These are phyloP conservation scores for Gnomoniopsis sp. DNA, from an alignment of 2,329 filamentous ascomycete genomes.

Conservation along the genomic window DNA sequence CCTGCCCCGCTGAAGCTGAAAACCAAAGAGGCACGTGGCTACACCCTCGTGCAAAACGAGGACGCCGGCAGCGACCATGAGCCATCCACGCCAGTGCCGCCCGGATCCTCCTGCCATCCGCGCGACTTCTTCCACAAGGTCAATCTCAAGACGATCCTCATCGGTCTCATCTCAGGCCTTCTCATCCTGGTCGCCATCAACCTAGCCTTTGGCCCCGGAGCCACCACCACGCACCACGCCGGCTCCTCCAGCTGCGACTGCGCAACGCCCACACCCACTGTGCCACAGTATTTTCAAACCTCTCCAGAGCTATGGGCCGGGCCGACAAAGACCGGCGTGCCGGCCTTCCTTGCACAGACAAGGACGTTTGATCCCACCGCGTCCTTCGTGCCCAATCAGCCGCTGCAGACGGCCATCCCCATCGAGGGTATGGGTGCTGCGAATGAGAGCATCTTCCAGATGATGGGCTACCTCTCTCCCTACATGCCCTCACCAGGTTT, in stretches of 20 bases:
- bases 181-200: slow-evolving; percentile 23
- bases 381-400: slow-evolving; percentile 65
- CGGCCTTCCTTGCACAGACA: slow-evolving; percentile 70
- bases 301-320: slow-evolving; percentile 58
- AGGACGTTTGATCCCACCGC: slow-evolving; percentile 63
- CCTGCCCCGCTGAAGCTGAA: slow-evolving; percentile 15
- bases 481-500: slow-evolving; percentile 72
- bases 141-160: slow-evolving; percentile 18
- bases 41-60: slow-evolving; percentile 17
- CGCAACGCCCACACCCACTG: slow-evolving; percentile 27
- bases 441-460: slow-evolving; percentile 65
- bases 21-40: slow-evolving; percentile 16
- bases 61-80: slow-evolving; percentile 11
- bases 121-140: slow-evolving; percentile 11
- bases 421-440: slow-evolving; percentile 55
- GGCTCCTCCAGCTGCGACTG: slow-evolving; percentile 9
- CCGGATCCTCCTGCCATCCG: slow-evolving; percentile 12
- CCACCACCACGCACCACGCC: slow-evolving; percentile 9
- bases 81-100: slow-evolving; percentile 4
- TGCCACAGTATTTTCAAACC: slow-evolving; percentile 64
- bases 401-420: slow-evolving; percentile 68
- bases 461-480: slow-evolving; percentile 67
- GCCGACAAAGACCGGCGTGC: slow-evolving; percentile 65
- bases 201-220: slow-evolving; percentile 20
- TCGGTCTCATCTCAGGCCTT: slow-evolving; percentile 22